A percentile compares a stretch with the other conserved stretches of the same genome.
phyloP scores from a whole-genome alignment of 2,329 filamentous ascomycete species.

The Curvularia verruculosa region DNA sequence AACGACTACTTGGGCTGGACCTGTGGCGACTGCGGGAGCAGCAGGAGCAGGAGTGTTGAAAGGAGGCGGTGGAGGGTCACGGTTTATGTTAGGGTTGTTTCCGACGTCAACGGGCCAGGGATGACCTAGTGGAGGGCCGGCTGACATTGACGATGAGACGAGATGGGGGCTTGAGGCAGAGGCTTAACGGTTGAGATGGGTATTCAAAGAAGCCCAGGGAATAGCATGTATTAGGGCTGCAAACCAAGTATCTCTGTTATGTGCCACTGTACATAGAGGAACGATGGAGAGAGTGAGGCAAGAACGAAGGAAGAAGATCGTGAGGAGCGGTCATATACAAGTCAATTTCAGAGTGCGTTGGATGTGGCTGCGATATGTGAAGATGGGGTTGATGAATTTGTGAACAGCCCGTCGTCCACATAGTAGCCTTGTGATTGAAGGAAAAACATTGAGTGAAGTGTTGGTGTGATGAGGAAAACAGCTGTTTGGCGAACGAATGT shows the following conservation, averaged over 20 bases:
- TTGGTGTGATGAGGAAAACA: neutral
- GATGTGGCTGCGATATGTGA: constrained; percentile 18
- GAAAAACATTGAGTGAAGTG: neutral
- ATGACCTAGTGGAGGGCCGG: constrained; percentile 34
- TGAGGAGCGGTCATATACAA: constrained; percentile 7
- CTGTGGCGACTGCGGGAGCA: neutral
- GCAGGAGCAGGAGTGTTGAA: constrained; percentile 13
- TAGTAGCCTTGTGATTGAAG: neutral
- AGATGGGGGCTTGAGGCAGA: neutral
- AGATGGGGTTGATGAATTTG: constrained; percentile 14
- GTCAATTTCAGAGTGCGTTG: neutral
- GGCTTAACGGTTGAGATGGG: neutral
- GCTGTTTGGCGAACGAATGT: constrained; percentile 16
- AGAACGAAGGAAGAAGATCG: neutral
- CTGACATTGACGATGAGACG: constrained; percentile 28
- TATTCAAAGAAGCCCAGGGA: neutral
- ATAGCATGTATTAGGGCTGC: neutral
- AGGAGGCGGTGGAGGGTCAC: constrained; percentile 39
- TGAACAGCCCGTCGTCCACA: constrained; percentile 16
- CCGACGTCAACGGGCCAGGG: constrained; percentile 40
- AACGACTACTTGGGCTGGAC: constrained; percentile 21
- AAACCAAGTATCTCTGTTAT: neutral
- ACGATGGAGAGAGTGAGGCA: neutral
- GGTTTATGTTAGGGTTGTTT: constrained; percentile 45
- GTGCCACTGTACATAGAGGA: neutral